A percentile compares a stretch with the other conserved stretches of the same genome.
Conservation (phyloP, 2,329 filamentous ascomycete species). For the Teratosphaeria nubilosa region DNA sequence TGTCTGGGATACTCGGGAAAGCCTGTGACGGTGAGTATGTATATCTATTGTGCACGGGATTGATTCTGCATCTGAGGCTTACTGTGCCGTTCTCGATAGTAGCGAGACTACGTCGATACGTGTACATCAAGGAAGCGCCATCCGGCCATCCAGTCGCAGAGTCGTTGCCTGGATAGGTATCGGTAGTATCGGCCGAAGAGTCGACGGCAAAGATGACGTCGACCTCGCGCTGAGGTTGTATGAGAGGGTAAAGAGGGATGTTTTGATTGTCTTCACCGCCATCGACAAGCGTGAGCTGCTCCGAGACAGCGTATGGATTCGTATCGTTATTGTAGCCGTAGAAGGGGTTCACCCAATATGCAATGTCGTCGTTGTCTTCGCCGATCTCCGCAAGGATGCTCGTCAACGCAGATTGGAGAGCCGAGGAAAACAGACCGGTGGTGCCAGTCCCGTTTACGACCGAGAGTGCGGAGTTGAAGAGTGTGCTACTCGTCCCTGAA, state of each 20-base stretch:
- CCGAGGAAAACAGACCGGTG: conserved; percentile 28
- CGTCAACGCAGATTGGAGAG: conserved; percentile 43
- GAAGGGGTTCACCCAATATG: conserved; percentile 72
- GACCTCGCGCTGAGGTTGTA: conserved; percentile 59
- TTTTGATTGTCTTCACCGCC: conserved; percentile 72
- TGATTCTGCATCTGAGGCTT: neutral
- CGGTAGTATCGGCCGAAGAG: conserved; percentile 59
- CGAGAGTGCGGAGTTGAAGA: conserved; percentile 73
- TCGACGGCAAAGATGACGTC: conserved; percentile 78
- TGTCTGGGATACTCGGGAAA: conserved; percentile 63
- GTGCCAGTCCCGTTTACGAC: conserved; percentile 44
- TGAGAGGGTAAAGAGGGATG: conserved; percentile 66
- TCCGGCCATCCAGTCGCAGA: conserved; percentile 58
- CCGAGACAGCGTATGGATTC: conserved; percentile 46
- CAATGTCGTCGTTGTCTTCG: conserved; percentile 58
- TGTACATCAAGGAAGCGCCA: conserved; percentile 62
- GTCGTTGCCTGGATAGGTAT: conserved; percentile 16
- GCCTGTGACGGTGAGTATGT: neutral
- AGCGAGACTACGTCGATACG: conserved; percentile 57
- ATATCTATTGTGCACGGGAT: too few species aligned
- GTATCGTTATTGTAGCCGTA: conserved; percentile 50
- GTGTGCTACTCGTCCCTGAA: conserved; percentile 56
- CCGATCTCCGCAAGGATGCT: conserved; percentile 48
- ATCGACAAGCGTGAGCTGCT: conserved; percentile 61
- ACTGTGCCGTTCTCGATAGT: conserved; percentile 54